Conservation (phyloP, 106 monocot species). For the Cymbidium sinense region DNA sequence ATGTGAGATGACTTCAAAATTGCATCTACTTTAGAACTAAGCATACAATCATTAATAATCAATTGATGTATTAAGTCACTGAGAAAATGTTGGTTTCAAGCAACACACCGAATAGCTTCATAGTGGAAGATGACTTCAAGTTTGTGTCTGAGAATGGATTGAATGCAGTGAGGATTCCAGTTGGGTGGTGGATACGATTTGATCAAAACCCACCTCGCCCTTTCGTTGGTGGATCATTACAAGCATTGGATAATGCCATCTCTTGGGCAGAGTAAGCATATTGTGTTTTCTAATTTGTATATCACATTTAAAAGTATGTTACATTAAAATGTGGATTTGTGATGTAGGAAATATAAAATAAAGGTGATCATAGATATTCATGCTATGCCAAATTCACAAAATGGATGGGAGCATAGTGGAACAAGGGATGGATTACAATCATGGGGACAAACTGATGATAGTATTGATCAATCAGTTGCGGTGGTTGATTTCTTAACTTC, state of each 20-base stretch:
- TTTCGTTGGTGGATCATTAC: constrained; percentile 58
- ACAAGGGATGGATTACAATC: constrained; percentile 59
- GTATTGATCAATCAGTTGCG: constrained; percentile 39
- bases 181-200: constrained; percentile 89
- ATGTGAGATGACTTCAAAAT: constrained; percentile 26
- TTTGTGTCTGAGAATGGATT: constrained; percentile 51
- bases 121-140: constrained; percentile 62
- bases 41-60: too few species aligned
- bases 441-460: constrained; percentile 50
- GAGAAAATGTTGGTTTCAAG: too few species aligned
- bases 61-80: too few species aligned
- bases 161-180: constrained; percentile 74
- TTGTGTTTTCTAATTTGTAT: neutral
- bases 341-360: constrained; percentile 26
- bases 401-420: constrained; percentile 55
- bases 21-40: too few species aligned
- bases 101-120: too few species aligned
- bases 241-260: constrained; percentile 71
- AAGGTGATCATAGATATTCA: constrained; percentile 56
- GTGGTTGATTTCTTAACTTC: constrained; percentile 64
- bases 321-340: neutral
- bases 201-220: constrained; percentile 54
- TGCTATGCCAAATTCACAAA: constrained; percentile 45
- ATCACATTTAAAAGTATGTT: neutral
- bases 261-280: constrained; percentile 60